Evolutionary conservation across 2,329 filamentous ascomycete species (phyloP), one percentile per base, ranked within the genome.

Genomic region (Aureobasidium sp.): DNA sequence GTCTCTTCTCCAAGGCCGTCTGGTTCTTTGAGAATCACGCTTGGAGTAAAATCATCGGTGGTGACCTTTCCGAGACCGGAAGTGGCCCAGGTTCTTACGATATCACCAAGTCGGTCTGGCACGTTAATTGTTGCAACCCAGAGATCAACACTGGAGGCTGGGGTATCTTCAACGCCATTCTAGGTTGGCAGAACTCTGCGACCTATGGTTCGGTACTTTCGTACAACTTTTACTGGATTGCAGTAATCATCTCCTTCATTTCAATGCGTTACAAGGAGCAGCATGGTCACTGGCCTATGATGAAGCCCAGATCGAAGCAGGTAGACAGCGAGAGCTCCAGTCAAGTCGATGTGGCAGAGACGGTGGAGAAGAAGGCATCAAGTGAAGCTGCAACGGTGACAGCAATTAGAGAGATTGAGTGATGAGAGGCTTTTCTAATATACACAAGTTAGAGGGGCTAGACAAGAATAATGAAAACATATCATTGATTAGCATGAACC

Each of bases 161-260:
- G 91, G 90, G 89, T 61, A 85, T 96, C 67, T 91, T 96, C 80
- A 93, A 95, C 69, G 86, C 89, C 63, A 81, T 96, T 59, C 80
- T 96, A 12, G 91, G 92, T 63, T 96, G 92, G 92, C 84, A 86
- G 65, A 96, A 96, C 77, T 90, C 88, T 13, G 92, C 89, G 5
- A 95, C 91, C 1, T 92, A 93, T 69, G 90, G 91, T 57, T 92
- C 89, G 1, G 88, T 96, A 66, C 85, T 96, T 65, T 86, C 88
- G 1, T 96, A 96, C 77, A 95, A 94, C 72, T 63, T 93, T 17
- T 96, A 96, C 78, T 96, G 91, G 92, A 75, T 94, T 56, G 32
- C 65, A 9, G 81, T 90, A 66, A 90, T 92, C 62, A 64, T 79
- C 17, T 81, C 81, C 5, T 89, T 93, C 71, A 64, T 84, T 15